phyloP scores from a whole-genome alignment of 1,284 basidiomycete species.

The Naganishia cerealis region DNA sequence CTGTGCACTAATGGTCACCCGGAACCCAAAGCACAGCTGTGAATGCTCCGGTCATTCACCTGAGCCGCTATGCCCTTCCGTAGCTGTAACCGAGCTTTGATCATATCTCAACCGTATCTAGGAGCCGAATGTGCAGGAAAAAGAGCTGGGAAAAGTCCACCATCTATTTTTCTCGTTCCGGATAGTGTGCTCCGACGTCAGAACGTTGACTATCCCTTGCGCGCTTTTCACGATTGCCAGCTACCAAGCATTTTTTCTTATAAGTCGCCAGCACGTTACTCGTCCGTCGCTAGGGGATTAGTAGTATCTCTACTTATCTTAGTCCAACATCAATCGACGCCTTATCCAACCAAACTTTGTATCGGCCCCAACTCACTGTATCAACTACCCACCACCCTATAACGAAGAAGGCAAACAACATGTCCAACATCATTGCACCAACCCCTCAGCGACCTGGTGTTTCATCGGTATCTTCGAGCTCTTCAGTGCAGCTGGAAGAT shows the following conservation, averaged over 20 bases:
- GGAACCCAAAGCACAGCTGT: not conserved
- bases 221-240: not conserved
- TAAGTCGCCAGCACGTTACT: not conserved
- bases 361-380: slow-evolving; percentile 25
- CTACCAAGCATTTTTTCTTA: slow-evolving; percentile 18
- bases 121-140: slow-evolving; percentile 3
- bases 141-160: slow-evolving; percentile 1
- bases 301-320: not conserved
- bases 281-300: not conserved
- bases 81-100: not conserved
- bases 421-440: slow-evolving; percentile 28
- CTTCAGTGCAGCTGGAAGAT: slow-evolving; percentile 26
- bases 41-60: not conserved
- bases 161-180: slow-evolving; percentile 17
- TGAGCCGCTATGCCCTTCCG: not conserved
- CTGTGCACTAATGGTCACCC: not conserved
- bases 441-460: slow-evolving; percentile 24
- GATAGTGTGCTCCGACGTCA: not conserved
- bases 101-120: not conserved
- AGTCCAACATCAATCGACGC: not conserved
- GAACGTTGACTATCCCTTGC: slow-evolving; percentile 7
- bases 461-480: slow-evolving; percentile 23
- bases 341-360: slow-evolving; percentile 12
- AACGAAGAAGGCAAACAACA: slow-evolving; percentile 7
- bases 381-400: slow-evolving; percentile 3